Evolutionary conservation across 2,329 filamentous ascomycete species (phyloP).

Genomic region (Aspergillus chevalieri): DNA sequence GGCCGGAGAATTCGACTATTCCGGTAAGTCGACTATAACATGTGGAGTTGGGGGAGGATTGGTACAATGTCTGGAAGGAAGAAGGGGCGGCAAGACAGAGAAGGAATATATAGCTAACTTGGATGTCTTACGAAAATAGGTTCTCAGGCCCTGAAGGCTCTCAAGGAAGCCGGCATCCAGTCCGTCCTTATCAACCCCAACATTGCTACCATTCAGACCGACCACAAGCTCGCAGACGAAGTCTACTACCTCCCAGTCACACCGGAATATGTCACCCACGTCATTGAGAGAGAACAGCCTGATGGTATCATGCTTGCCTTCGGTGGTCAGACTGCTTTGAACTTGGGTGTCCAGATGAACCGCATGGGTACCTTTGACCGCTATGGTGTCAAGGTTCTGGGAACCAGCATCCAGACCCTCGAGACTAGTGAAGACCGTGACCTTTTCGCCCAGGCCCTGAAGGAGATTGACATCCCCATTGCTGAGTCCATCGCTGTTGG

Average conservation of each 20-base stretch:
- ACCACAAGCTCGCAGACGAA: constrained; percentile 91
- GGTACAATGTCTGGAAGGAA: neutral
- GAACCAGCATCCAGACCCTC: constrained; percentile 88
- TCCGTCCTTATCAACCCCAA: constrained; percentile 97
- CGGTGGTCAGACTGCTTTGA: constrained; percentile 93
- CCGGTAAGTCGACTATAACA: constrained; percentile 57
- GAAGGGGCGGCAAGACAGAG: neutral
- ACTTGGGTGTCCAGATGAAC: constrained; percentile 96
- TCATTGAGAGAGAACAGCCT: constrained; percentile 91
- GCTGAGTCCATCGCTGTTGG: constrained; percentile 90
- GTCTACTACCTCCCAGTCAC: constrained; percentile 98
- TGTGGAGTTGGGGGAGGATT: neutral
- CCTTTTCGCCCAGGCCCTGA: constrained; percentile 88
- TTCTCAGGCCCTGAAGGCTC: constrained; percentile 89
- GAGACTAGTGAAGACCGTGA: constrained; percentile 95
- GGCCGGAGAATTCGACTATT: constrained; percentile 98
- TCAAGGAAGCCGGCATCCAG: constrained; percentile 88
- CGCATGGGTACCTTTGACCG: constrained; percentile 91
- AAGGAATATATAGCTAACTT: constrained; percentile 13
- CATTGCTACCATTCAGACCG: constrained; percentile 96
- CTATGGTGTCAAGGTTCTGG: constrained; percentile 90
- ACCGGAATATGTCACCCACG: constrained; percentile 93
- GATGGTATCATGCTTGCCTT: constrained; percentile 98
- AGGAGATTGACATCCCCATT: constrained; percentile 96
- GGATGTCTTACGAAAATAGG: constrained; percentile 47